Base-by-base conservation (phyloP, 192 early-diverging fungal genomes). In the Rhizophagus clarus region DNA sequence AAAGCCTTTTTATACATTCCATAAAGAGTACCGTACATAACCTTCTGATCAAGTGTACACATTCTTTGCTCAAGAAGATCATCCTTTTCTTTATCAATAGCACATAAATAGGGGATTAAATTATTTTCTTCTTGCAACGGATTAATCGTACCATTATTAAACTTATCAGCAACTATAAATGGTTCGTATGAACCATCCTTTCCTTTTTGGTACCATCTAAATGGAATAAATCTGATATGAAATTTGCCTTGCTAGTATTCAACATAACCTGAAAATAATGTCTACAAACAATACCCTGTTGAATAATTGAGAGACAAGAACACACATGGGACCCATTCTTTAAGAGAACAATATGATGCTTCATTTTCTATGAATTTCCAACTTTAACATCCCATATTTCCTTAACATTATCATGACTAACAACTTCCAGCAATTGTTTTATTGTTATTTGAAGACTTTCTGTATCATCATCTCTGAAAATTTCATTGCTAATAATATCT, bases 191-290 rank as follows among this genome's bases (percentile, higher is more conserved):
- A 70, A 0, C 3, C 40, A 2, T 70, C n/a, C n/a, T 64, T 64
- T 29, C 11, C 26, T 64, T 64, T 12, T 12, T 64, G 9, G 3
- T 64, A 64, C 62, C 9, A 64, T 24, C 24, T 9, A 64, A 26
- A 29, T 64, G n/a, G 20, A 22, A 71, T 71, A 22, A 71, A 7
- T 37, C 32, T 42, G 9, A 71, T 40, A 42, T 0, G 42, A 71
- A 71, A 1, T 71, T 40, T 4, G 40, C 9, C n/a, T 37, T 17
- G 6, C 17, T 0, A 32, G 2, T 71, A 1, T 34, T 42, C 17
- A 71, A 37, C 40, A 71, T 71, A 22, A 71, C 32, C 37, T 71
- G 8, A 34, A 71, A 37, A 71, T 42, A 71, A 32, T 71, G 22
- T 37, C 3, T 17, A 22, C 37, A 70, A 42, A 70, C 14, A 17